Evolutionary conservation across 805 yeast genomes (phyloP), one percentile per base, ranked within the genome.

Genomic region (Danielia reshetovae): DNA sequence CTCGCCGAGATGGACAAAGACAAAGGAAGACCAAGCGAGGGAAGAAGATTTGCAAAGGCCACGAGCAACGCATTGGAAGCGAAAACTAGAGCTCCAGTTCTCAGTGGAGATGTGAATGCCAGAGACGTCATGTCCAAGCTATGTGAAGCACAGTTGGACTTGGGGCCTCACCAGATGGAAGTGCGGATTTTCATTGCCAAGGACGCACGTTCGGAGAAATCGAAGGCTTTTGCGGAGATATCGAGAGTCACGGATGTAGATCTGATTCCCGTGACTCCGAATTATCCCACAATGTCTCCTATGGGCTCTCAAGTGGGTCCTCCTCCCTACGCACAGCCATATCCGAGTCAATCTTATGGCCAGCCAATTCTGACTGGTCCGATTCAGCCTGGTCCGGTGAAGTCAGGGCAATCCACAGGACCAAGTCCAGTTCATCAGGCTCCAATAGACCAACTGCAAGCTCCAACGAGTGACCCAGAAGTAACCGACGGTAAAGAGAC

Each of bases 51-150:
- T 29, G 48, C 51, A 7, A 45, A 43, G 27, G 51, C 51, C 4
- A 47, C 49, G 9, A 36, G 43, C 15, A 45, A 40, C 29, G 43
- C 49, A 3, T 26, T 47, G 22, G 49, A 47, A 28, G 40, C 49
- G 11, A 37, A 44, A 15, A 43, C 43, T n/a, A 43, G 69, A 25
- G 44, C 32, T 34, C 69, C 65, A 34, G 70, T 55, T 35, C 58
- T 60, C 39, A 59, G 67, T 7, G 45, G 55, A 12, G 71, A 65
- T 10, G 60, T 62, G 4, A 77, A 75, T 52, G 81, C 85, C 4
- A 66, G 94, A 48, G 97, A 90, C 44, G 79, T 79, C 36, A 88
- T 89, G 96, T 81, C 87, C 40, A 88, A 87, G 54, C 63, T 93
- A 37, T 77, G 90, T 46, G 96, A 89, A 46, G 78, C 89, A 40